A percentile compares a stretch with the other conserved stretches of the same genome.
These are phyloP conservation scores for Dryadomyces quercus-mongolicae DNA, from an alignment of 2,329 filamentous ascomycete species.

Conservation along the genomic window DNA sequence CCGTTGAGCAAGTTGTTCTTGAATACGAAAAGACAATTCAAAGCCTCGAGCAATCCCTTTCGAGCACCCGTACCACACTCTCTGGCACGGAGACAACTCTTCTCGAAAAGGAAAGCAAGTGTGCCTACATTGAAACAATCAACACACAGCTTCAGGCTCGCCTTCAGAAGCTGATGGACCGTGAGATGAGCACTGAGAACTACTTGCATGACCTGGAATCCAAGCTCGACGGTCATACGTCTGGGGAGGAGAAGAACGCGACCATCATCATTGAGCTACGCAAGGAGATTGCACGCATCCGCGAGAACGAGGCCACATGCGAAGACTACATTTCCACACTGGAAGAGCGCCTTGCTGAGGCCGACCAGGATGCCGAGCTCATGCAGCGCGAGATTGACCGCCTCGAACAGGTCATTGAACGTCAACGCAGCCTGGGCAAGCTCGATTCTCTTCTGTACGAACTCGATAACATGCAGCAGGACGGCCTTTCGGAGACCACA, in stretches of 20 bases:
- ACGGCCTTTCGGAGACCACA: constrained; percentile 23
- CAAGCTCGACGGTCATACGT: constrained; percentile 81
- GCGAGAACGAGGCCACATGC: constrained; percentile 79
- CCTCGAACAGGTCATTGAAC: constrained; percentile 87
- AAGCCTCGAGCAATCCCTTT: constrained; percentile 78
- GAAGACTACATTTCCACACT: constrained; percentile 97
- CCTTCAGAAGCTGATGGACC: constrained; percentile 84
- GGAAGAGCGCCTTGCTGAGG: constrained; percentile 88
- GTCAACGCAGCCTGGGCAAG: constrained; percentile 88
- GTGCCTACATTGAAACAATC: constrained; percentile 84
- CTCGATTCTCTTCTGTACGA: constrained; percentile 87
- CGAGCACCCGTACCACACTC: constrained; percentile 73
- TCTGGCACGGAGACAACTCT: constrained; percentile 76
- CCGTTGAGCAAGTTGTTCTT: constrained; percentile 88
- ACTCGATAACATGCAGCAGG: constrained; percentile 63
- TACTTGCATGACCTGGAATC: constrained; percentile 87
- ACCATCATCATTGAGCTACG: constrained; percentile 76
- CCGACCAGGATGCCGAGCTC: constrained; percentile 87
- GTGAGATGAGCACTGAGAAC: constrained; percentile 80
- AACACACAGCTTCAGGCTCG: constrained; percentile 81
- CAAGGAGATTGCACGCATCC: constrained; percentile 77
- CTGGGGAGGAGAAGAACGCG: constrained; percentile 85
- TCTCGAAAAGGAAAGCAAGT: constrained; percentile 86
- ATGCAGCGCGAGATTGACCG: constrained; percentile 96
- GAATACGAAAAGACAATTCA: constrained; percentile 99